These are phyloP conservation scores for Fallopia convolvulus DNA, from an alignment of 148 eudicot species.

Conservation along the genomic window DNA sequence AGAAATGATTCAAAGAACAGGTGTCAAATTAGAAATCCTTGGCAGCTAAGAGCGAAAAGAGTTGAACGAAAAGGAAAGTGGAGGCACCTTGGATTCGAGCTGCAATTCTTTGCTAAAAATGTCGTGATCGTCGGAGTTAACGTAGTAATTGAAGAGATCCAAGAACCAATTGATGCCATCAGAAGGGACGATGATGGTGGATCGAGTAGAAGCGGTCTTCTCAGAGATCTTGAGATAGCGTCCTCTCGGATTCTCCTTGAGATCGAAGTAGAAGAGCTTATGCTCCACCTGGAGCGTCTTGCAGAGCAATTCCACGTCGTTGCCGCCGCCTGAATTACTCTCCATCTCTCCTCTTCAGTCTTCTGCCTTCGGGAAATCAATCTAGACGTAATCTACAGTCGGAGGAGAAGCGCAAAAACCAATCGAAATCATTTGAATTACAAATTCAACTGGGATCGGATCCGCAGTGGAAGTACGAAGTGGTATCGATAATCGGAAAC, in stretches of 20 bases:
- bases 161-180: constrained; percentile 83
- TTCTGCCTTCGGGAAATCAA: background rate
- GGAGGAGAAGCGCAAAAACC: background rate
- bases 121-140: constrained; percentile 73
- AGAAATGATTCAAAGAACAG: background rate
- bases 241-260: constrained; percentile 93
- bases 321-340: constrained; percentile 44
- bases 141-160: constrained; percentile 85
- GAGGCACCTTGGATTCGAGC: constrained; percentile 67
- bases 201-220: constrained; percentile 85
- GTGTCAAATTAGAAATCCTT: background rate
- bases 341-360: constrained; percentile 53
- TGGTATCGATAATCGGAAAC: background rate
- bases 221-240: constrained; percentile 90
- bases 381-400: background rate
- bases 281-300: constrained; percentile 97
- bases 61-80: background rate
- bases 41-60: background rate
- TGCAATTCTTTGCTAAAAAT: constrained; percentile 85
- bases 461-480: background rate
- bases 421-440: background rate
- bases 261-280: constrained; percentile 92
- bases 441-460: background rate
- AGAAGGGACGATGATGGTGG: constrained; percentile 87
- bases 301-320: constrained; percentile 72